Conservation (phyloP, 345 rosid species). For the Syzygium grande region DNA sequence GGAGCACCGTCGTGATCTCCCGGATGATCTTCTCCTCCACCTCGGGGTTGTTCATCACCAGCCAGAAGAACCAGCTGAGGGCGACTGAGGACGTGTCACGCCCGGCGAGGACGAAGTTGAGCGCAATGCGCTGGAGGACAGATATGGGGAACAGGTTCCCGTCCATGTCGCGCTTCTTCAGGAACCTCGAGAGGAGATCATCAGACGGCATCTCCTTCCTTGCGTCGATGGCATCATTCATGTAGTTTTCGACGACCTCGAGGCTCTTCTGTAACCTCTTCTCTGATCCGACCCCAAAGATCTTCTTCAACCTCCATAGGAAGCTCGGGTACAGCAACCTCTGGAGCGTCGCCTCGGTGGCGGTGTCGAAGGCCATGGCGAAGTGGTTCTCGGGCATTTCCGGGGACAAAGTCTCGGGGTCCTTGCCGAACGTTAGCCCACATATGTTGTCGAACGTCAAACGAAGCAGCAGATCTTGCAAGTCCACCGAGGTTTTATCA, state of each 20-base stretch:
- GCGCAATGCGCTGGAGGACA: slow-evolving; percentile 82
- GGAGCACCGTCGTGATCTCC: slow-evolving; percentile 52
- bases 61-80: slow-evolving; percentile 95
- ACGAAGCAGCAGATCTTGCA: slow-evolving; percentile 79
- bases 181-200: slow-evolving; percentile 68
- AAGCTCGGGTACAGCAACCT: slow-evolving; percentile 72
- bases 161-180: slow-evolving; percentile 66
- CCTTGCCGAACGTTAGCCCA: slow-evolving; percentile 88
- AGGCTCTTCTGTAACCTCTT: slow-evolving; percentile 47
- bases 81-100: slow-evolving; percentile 93
- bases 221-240: slow-evolving; percentile 66
- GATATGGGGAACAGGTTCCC: slow-evolving; percentile 52
- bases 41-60: slow-evolving; percentile 60
- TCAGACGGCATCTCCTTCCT: slow-evolving; percentile 72
- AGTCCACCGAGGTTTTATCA: slow-evolving; percentile 41
- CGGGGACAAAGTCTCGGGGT: slow-evolving; percentile 70
- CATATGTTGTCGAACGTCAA: slow-evolving; percentile 90
- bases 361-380: slow-evolving; percentile 62
- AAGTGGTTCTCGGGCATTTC: slow-evolving; percentile 75
- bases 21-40: slow-evolving; percentile 55
- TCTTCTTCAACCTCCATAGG: slow-evolving; percentile 62
- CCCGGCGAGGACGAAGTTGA: slow-evolving; percentile 87
- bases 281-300: slow-evolving; percentile 58
- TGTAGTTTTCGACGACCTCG: slow-evolving; percentile 53
- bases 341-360: slow-evolving; percentile 79